Conservation (phyloP, 495 filamentous ascomycete genomes). For the Talaromyces proteolyticus region DNA sequence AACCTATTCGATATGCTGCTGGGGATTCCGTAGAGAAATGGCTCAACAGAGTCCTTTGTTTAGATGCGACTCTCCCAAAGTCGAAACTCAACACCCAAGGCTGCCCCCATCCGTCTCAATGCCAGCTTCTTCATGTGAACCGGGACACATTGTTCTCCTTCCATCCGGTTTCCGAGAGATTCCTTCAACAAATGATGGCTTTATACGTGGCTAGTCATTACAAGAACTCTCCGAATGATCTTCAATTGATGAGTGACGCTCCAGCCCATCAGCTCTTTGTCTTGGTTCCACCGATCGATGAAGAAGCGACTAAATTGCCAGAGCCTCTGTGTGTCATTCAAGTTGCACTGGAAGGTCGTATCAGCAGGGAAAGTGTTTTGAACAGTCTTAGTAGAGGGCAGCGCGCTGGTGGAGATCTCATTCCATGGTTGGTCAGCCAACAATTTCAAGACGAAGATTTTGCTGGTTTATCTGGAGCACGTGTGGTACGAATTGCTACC, state of each 20-base stretch:
- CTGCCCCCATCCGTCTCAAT: slow-evolving; percentile 84
- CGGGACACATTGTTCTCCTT: slow-evolving; percentile 97
- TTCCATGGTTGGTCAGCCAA: slow-evolving; percentile 96
- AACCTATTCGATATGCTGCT: slow-evolving; percentile 91
- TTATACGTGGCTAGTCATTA: slow-evolving; percentile 98
- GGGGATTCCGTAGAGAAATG: slow-evolving; percentile 92
- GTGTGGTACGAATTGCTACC: slow-evolving; percentile 91
- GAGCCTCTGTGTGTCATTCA: slow-evolving; percentile 95
- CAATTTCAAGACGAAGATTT: slow-evolving; percentile 99
- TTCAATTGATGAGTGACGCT: slow-evolving; percentile 96
- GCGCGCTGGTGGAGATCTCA: slow-evolving; percentile 88
- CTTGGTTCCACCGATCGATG: slow-evolving; percentile 79
- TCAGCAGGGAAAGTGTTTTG: slow-evolving; percentile 86
- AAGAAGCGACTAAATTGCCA: slow-evolving; percentile 70
- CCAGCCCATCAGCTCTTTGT: slow-evolving; percentile 97
- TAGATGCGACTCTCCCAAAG: slow-evolving; percentile 82
- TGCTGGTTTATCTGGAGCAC: slow-evolving; percentile 84
- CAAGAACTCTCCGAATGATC: slow-evolving; percentile 96
- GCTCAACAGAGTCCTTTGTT: slow-evolving; percentile 90
- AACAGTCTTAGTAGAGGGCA: slow-evolving; percentile 85
- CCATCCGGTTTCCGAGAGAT: slow-evolving; percentile 94
- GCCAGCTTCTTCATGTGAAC: slow-evolving; percentile 88
- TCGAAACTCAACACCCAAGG: slow-evolving; percentile 70
- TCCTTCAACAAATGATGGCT: slow-evolving; percentile 96
- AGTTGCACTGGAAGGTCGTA: slow-evolving; percentile 89